Base-by-base conservation (phyloP, 495 filamentous ascomycete genomes). In the Thermothielavioides terrestris region DNA sequence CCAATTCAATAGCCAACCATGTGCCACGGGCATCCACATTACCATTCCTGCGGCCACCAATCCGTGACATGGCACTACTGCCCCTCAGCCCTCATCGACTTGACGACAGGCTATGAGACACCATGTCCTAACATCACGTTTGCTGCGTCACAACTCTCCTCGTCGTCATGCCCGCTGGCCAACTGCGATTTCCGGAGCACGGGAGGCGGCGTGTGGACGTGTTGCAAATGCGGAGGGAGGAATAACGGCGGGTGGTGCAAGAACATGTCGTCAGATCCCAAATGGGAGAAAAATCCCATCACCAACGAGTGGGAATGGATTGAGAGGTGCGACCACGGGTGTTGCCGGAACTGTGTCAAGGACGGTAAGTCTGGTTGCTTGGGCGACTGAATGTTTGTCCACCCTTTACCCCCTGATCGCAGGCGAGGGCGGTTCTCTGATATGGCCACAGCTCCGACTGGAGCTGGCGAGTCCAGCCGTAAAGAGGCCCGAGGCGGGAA, bases 61-160 rank as follows among this genome's bases (percentile, higher is more conserved):
- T 73, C 70, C 23, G 56, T 71, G 22, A 63, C 59, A 35, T 73
- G 70, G 70, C 59, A 68, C 52, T 71, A 71, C 52, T 73, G 70
- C 43, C 64, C 64, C 21, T 60, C 65, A 36, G 68, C 70, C 15
- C 54, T 58, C 20, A 67, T 73, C 41, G 66, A 71, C 52, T 36
- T 70, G 23, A 50, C 62, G 36, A 73, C 66, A 11, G 68, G 68
- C 30, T 68, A 68, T 47, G 60, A 69, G 59, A 59, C 60, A 43
- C 63, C 67, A 43, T 73, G 70, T 54, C 48, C 49, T 48, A 70
- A 71, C 42, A 55, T 61, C 46, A 65, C 62, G 23, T 71, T 68
- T 49, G 62, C 66, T 34, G 62, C 58, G 9, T 61, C 63, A 22
- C 68, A 68, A 42, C 59, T n/a, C n/a, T n/a, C n/a, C n/a, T n/a